phyloP scores from a whole-genome alignment of 2,329 filamentous ascomycete species.

The Tolypocladium ovalisporum region DNA sequence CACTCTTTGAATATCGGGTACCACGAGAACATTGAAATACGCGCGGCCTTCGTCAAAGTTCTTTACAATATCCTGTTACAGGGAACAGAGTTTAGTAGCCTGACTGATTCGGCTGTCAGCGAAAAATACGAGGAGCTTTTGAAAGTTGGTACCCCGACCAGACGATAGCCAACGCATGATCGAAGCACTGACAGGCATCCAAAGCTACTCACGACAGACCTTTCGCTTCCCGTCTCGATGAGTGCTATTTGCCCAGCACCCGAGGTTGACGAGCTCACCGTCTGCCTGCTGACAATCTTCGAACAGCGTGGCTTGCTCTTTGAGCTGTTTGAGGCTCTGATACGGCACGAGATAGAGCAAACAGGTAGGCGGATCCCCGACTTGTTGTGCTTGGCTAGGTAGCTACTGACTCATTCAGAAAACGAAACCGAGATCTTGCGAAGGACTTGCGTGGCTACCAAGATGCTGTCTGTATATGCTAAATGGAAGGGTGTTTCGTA shows the following conservation, averaged over 20 bases:
- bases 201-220: slow-evolving; percentile 50
- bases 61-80: slow-evolving; percentile 62
- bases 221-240: slow-evolving; percentile 52
- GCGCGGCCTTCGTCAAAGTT: slow-evolving; percentile 59
- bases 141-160: slow-evolving; percentile 23
- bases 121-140: slow-evolving; percentile 59
- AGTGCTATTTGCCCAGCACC: slow-evolving; percentile 55
- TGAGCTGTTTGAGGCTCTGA: slow-evolving; percentile 52
- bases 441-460: slow-evolving; percentile 61
- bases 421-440: slow-evolving; percentile 58
- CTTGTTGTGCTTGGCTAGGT: not conserved
- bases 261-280: slow-evolving; percentile 58
- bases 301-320: slow-evolving; percentile 55
- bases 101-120: slow-evolving; percentile 56
- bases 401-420: slow-evolving; percentile 25
- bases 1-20: slow-evolving; percentile 61
- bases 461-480: slow-evolving; percentile 60
- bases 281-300: slow-evolving; percentile 59
- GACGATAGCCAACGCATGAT: not conserved
- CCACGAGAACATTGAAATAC: slow-evolving; percentile 58
- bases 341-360: slow-evolving; percentile 58
- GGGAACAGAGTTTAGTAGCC: slow-evolving; percentile 58
- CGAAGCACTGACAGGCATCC: not conserved
- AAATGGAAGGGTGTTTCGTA: slow-evolving; percentile 60
- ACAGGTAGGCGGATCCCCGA: slow-evolving; percentile 33